A percentile compares a stretch with the other conserved stretches of the same genome.
Evolutionary conservation across 1,284 basidiomycete species (phyloP).

Genomic region (Vanrija sp.): DNA sequence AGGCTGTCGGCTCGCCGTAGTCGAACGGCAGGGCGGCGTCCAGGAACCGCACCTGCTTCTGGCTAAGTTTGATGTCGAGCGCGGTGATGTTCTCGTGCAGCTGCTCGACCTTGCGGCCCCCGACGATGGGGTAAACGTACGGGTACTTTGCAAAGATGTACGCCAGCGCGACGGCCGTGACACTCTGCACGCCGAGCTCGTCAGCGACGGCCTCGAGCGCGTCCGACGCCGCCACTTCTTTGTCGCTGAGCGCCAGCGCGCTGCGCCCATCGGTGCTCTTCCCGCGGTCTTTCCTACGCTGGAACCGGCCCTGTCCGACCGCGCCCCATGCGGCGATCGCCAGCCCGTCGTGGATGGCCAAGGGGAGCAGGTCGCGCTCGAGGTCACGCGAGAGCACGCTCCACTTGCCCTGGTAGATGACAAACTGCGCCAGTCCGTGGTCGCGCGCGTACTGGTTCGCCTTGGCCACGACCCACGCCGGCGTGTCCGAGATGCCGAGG

Average conservation of each 20-base stretch:
- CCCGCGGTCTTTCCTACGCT: slow-evolving; percentile 42
- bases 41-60: slow-evolving; percentile 40
- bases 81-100: slow-evolving; percentile 40
- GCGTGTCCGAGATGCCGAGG: slow-evolving; percentile 52
- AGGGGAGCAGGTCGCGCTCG: slow-evolving; percentile 62
- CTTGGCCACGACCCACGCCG: slow-evolving; percentile 57
- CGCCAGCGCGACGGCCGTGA: slow-evolving; percentile 26
- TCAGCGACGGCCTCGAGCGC: slow-evolving; percentile 39
- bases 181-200: slow-evolving; percentile 48
- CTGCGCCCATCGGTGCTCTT: slow-evolving; percentile 18
- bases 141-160: slow-evolving; percentile 18
- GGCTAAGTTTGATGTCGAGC: slow-evolving; percentile 40
- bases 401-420: slow-evolving; percentile 59
- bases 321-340: slow-evolving; percentile 50
- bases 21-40: slow-evolving; percentile 34
- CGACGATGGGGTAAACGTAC: slow-evolving; percentile 44
- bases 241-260: slow-evolving; percentile 20
- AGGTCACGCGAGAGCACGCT: slow-evolving; percentile 53
- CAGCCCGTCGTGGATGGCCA: slow-evolving; percentile 54
- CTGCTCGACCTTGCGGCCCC: slow-evolving; percentile 44
- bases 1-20: slow-evolving; percentile 11
- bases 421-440: slow-evolving; percentile 56
- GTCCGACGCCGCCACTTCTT: slow-evolving; percentile 24
- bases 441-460: slow-evolving; percentile 57
- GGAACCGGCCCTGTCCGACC: slow-evolving; percentile 50